Percentiles rank a stretch among this genome's conserved stretches.
phyloP scores from a whole-genome alignment of 495 filamentous ascomycete genomes.

The Coniosporium apollinis region DNA sequence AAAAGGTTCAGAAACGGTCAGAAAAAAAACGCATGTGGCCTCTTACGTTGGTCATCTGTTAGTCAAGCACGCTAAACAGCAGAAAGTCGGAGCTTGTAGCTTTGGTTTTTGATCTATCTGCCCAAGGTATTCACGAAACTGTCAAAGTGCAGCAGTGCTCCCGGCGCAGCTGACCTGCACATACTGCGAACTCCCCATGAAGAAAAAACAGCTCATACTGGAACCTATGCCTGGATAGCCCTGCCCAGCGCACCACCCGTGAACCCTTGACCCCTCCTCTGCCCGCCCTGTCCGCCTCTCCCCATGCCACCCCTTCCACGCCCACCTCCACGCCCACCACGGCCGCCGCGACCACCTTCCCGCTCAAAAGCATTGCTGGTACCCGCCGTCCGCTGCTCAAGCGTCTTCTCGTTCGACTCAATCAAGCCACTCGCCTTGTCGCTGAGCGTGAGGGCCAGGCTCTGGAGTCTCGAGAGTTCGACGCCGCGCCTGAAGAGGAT shows the following conservation, averaged over 20 bases:
- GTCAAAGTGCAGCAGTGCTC: too few relatives aligned
- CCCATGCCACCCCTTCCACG: conserved; percentile 15
- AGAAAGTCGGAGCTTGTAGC: too few relatives aligned
- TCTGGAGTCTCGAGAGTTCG: conserved; percentile 89
- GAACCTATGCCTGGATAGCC: conserved; percentile 12
- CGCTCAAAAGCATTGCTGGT: conserved; percentile 89
- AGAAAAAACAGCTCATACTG: background rate
- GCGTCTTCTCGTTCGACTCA: conserved; percentile 89
- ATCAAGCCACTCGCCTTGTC: conserved; percentile 94
- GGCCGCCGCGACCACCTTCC: conserved; percentile 58
- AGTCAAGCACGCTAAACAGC: too few relatives aligned
- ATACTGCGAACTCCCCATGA: too few relatives aligned
- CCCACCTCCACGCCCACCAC: conserved; percentile 48
- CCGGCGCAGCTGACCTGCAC: too few relatives aligned
- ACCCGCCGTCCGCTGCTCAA: conserved; percentile 92
- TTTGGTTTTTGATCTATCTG: too few relatives aligned
- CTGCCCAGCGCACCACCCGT: conserved; percentile 16
- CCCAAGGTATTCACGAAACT: too few relatives aligned
- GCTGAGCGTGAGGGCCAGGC: conserved; percentile 76
- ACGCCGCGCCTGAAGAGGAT: conserved; percentile 99
- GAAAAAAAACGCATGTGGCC: too few relatives aligned
- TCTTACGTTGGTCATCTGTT: too few relatives aligned
- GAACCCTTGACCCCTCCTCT: conserved; percentile 6
- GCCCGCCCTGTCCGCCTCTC: conserved; percentile 9
- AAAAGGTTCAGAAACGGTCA: too few relatives aligned